phyloP scores from a whole-genome alignment of 2,329 filamentous ascomycete genomes.

The Zelopaecilomyces penicillatus region DNA sequence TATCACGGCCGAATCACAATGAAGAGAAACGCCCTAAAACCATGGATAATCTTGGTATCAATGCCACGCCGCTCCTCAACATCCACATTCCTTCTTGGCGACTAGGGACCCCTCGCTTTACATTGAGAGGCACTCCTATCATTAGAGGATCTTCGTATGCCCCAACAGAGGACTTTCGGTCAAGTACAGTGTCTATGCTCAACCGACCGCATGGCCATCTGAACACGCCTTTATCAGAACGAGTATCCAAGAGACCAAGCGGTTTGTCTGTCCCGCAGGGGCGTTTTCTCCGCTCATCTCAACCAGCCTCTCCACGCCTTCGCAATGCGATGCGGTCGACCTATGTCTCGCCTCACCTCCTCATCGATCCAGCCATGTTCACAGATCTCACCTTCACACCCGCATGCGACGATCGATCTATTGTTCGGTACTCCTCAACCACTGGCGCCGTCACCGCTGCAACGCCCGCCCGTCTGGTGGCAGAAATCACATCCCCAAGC shows the following conservation, averaged over 20 bases:
- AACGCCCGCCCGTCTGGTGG: constrained; percentile 81
- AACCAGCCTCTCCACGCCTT: constrained; percentile 27
- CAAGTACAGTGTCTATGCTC: constrained; percentile 48
- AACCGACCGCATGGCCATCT: constrained; percentile 26
- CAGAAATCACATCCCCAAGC: constrained; percentile 90
- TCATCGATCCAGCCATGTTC: constrained; percentile 69
- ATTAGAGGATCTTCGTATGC: constrained; percentile 75
- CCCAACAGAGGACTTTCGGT: constrained; percentile 62
- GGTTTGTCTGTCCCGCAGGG: constrained; percentile 29
- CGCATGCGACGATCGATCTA: constrained; percentile 63
- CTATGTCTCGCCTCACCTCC: constrained; percentile 39
- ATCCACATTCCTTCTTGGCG: constrained; percentile 77
- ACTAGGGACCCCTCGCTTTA: constrained; percentile 75
- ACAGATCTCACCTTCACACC: constrained; percentile 74
- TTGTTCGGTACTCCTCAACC: constrained; percentile 71
- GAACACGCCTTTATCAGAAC: constrained; percentile 16
- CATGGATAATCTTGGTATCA: constrained; percentile 44
- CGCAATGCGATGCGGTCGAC: constrained; percentile 35
- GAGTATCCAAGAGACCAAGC: constrained; percentile 27
- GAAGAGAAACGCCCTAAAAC: constrained; percentile 53
- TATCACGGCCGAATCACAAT: constrained; percentile 54
- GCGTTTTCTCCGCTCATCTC: constrained; percentile 18
- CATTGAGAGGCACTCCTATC: constrained; percentile 63
- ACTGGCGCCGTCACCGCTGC: constrained; percentile 76
- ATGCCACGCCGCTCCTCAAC: constrained; percentile 50